Conservation (phyloP, 106 monocot genomes). For the Acanthochlamys bracteata region DNA sequence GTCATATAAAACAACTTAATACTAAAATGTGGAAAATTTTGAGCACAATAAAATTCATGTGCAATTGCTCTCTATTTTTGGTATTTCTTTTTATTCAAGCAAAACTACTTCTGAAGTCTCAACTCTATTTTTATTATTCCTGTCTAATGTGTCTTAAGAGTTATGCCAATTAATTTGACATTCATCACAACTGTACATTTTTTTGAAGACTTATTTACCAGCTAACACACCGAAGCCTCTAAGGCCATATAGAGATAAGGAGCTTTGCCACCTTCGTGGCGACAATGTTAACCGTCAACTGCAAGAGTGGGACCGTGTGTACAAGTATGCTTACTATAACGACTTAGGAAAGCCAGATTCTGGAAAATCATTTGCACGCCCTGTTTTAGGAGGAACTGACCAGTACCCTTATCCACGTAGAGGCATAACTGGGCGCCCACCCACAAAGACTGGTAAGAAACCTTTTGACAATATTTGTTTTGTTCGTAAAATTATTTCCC, state of each 20-base stretch:
- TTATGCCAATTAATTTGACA: neutral
- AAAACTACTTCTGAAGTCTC: too few relatives aligned
- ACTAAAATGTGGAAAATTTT: too few relatives aligned
- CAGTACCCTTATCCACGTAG: constrained; percentile 74
- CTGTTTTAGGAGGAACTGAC: constrained; percentile 56
- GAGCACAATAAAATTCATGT: too few relatives aligned
- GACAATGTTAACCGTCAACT: constrained; percentile 33
- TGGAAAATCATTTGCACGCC: constrained; percentile 23
- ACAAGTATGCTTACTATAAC: constrained; percentile 68
- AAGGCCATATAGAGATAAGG: constrained; percentile 40
- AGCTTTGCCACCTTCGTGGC: constrained; percentile 46
- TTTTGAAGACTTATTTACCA: constrained; percentile 41
- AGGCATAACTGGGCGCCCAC: constrained; percentile 48
- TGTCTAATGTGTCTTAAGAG: too few relatives aligned
- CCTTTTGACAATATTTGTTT: neutral
- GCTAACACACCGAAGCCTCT: constrained; percentile 36
- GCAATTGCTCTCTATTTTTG: too few relatives aligned
- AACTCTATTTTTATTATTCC: too few relatives aligned
- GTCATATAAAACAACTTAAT: too few relatives aligned
- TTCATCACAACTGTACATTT: too few relatives aligned
- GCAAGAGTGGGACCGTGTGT: constrained; percentile 57
- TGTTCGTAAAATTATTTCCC: too few relatives aligned
- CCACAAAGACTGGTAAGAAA: constrained; percentile 43
- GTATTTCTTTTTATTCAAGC: too few relatives aligned
- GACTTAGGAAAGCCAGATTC: constrained; percentile 66